These are phyloP conservation scores for Diaporthe amygdali DNA, from an alignment of 2,329 filamentous ascomycete species.

Conservation along the genomic window DNA sequence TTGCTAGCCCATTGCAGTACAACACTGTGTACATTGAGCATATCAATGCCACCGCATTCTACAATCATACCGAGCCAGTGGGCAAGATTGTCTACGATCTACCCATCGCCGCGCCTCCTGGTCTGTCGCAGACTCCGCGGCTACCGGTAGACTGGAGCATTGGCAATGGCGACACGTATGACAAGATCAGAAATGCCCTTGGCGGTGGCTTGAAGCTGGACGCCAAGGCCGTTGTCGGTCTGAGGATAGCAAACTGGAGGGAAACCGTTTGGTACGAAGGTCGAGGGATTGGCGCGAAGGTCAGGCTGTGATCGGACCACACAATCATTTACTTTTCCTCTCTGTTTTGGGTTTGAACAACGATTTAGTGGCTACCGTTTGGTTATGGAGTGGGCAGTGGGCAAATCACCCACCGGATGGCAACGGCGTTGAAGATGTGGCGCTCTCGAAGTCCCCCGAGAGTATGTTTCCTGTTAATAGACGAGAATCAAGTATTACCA, in stretches of 20 bases:
- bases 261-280: conserved; percentile 75
- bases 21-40: conserved; percentile 78
- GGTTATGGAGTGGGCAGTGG: neutral
- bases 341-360: neutral
- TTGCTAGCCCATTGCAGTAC: conserved; percentile 77
- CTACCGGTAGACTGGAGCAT: conserved; percentile 84
- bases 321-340: conserved; percentile 8
- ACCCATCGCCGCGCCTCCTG: conserved; percentile 79
- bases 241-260: conserved; percentile 77
- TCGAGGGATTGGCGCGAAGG: conserved; percentile 71
- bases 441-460: neutral
- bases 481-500: neutral
- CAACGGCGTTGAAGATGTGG: neutral
- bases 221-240: conserved; percentile 75
- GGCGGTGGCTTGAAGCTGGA: conserved; percentile 82
- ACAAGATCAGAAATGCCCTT: conserved; percentile 78
- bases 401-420: neutral
- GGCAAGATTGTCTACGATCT: conserved; percentile 78
- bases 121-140: conserved; percentile 72
- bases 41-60: conserved; percentile 84
- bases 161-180: conserved; percentile 76
- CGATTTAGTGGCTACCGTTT: neutral
- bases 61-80: conserved; percentile 78
- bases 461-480: neutral
- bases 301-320: conserved; percentile 49